Conservation (phyloP, 192 early-diverging fungal species). For the Chytriomyces confervae region DNA sequence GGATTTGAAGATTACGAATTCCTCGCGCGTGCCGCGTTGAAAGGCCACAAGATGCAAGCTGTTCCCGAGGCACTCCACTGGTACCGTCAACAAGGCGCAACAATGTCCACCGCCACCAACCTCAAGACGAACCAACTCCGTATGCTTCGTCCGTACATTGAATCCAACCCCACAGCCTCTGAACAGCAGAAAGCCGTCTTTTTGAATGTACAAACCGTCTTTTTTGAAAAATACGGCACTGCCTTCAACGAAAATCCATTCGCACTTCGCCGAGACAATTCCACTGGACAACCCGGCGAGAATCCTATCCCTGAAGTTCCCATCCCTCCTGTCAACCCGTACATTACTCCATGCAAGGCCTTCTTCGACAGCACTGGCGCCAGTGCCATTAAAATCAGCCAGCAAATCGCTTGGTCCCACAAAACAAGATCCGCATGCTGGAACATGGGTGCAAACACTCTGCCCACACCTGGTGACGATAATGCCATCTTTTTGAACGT, state of each 20-base stretch:
- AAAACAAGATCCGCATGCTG: conserved; percentile 29
- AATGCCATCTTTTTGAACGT: conserved; percentile 16
- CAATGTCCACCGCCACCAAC: conserved; percentile 40
- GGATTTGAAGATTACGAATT: conserved; percentile 58
- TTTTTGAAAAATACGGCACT: conserved; percentile 37
- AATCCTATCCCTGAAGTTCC: not conserved
- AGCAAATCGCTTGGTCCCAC: conserved; percentile 21
- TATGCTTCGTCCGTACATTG: conserved; percentile 43
- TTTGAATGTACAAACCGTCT: conserved; percentile 25
- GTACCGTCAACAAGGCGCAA: conserved; percentile 40
- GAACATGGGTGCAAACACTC: conserved; percentile 34
- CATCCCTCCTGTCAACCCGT: conserved; percentile 19
- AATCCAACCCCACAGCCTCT: conserved; percentile 12
- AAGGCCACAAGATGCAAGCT: conserved; percentile 39
- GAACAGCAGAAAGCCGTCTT: conserved; percentile 29
- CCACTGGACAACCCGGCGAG: conserved; percentile 5
- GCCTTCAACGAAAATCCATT: conserved; percentile 28
- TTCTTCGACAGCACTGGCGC: conserved; percentile 24
- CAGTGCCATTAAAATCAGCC: conserved; percentile 8
- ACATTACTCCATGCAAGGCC: conserved; percentile 16
- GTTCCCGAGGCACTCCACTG: conserved; percentile 49
- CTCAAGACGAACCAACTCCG: conserved; percentile 44
- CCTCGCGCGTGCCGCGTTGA: conserved; percentile 42
- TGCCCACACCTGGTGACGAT: not conserved
- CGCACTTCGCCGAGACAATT: conserved; percentile 11